phyloP scores from a whole-genome alignment of 768 basidiomycete genomes.

The Mycena haematopus region DNA sequence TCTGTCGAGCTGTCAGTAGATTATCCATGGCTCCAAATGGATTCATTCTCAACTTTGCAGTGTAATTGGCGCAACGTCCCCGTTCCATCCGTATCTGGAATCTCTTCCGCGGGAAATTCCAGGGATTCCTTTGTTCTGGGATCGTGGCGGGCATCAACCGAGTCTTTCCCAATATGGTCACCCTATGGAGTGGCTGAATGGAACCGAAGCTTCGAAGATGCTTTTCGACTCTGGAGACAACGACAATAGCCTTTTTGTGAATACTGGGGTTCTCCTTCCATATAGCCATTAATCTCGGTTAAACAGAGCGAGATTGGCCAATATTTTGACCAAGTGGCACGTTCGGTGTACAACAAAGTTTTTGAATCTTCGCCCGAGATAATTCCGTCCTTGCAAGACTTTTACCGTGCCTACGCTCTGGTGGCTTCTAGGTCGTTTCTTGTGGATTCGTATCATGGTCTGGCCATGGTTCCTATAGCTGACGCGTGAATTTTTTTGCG shows the following conservation, averaged over 20 bases:
- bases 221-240: conserved; percentile 31
- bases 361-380: conserved; percentile 5
- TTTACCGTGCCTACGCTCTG: conserved; percentile 61
- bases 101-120: conserved; percentile 60
- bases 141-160: conserved; percentile 38
- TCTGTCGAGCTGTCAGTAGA: conserved; percentile 67
- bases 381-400: conserved; percentile 44
- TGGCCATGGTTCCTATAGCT: conserved; percentile 86
- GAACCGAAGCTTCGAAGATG: conserved; percentile 48
- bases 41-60: conserved; percentile 41
- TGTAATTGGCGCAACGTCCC: conserved; percentile 53
- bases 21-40: conserved; percentile 17
- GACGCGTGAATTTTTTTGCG: conserved; percentile 64
- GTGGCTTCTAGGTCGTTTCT: conserved; percentile 86
- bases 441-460: conserved; percentile 79
- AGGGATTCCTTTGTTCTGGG: conserved; percentile 72
- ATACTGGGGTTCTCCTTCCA: conserved; percentile 12
- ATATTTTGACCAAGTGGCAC: conserved; percentile 44
- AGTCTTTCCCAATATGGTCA: conserved; percentile 22
- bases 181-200: conserved; percentile 47
- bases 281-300: neutral
- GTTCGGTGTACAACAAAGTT: conserved; percentile 27
- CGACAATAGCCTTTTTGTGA: conserved; percentile 33
- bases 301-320: conserved; percentile 41
- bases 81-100: conserved; percentile 72